Percentiles rank a stretch among this genome's conserved stretches.
phyloP scores from a whole-genome alignment of 2,329 filamentous ascomycete genomes.

The Penicillium sp. region DNA sequence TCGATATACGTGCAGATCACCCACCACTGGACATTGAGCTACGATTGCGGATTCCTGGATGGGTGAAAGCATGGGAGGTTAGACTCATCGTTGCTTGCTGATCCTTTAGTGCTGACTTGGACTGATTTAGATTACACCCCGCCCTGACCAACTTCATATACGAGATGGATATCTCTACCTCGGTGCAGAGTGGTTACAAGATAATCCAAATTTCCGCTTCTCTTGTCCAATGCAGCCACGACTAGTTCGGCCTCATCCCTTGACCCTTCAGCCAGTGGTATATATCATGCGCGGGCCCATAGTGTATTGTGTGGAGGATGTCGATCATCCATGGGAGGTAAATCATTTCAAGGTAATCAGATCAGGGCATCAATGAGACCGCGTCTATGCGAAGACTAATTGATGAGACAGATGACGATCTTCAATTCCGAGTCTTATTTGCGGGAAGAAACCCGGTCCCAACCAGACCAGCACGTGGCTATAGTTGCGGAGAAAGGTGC shows the following conservation, averaged over 20 bases:
- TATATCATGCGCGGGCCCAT: constrained; percentile 57
- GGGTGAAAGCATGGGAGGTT: constrained; percentile 33
- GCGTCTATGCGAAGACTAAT: neutral
- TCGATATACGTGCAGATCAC: constrained; percentile 39
- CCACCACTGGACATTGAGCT: constrained; percentile 38
- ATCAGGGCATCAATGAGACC: neutral
- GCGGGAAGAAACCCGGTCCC: constrained; percentile 10
- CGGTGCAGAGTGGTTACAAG: constrained; percentile 39
- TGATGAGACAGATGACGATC: constrained; percentile 7
- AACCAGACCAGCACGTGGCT: constrained; percentile 15
- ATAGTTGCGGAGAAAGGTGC: constrained; percentile 15
- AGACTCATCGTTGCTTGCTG: neutral
- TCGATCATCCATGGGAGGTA: constrained; percentile 55
- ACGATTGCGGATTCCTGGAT: constrained; percentile 55
- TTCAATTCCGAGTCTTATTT: constrained; percentile 12
- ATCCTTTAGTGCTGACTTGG: neutral
- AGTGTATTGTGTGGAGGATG: constrained; percentile 61
- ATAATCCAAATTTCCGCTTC: constrained; percentile 46
- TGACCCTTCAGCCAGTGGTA: constrained; percentile 55
- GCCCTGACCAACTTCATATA: constrained; percentile 30
- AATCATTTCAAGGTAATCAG: constrained; percentile 43
- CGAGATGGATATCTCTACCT: constrained; percentile 53
- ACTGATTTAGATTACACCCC: constrained; percentile 34
- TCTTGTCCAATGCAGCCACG: constrained; percentile 49
- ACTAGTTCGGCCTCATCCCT: constrained; percentile 54